Conservation (phyloP, 2,329 filamentous ascomycete genomes). For the Magnaporthiopsis incrustans region DNA sequence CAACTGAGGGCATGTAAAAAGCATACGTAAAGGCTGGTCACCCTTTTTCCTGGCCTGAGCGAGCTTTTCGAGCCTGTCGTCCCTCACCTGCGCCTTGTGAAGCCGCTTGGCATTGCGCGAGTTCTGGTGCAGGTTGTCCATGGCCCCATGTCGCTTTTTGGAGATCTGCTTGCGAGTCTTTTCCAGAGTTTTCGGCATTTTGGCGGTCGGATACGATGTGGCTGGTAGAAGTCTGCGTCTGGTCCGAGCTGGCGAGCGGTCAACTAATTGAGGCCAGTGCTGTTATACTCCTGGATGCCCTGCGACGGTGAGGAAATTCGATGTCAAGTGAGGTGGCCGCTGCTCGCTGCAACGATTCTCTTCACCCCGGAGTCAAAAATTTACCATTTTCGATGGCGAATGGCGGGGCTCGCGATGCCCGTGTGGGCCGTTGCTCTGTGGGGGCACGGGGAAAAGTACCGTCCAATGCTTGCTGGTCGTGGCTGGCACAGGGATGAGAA, state of each 20-base stretch:
- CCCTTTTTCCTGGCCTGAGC: slow-evolving; percentile 61
- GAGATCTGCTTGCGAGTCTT: slow-evolving; percentile 86
- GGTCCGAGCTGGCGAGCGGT: not conserved
- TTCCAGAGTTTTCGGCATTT: slow-evolving; percentile 67
- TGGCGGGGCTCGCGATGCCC: not conserved
- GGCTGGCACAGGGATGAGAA: not conserved
- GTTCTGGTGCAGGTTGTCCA: slow-evolving; percentile 74
- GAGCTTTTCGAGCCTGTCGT: slow-evolving; percentile 72
- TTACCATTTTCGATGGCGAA: not conserved
- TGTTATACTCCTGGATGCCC: no score
- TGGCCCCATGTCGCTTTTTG: slow-evolving; percentile 72
- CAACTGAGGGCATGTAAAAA: slow-evolving; percentile 13
- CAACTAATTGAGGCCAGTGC: not conserved
- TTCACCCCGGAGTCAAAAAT: not conserved
- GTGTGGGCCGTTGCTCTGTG: not conserved
- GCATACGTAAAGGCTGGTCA: slow-evolving; percentile 65
- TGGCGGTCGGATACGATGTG: slow-evolving; percentile 1
- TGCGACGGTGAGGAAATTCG: no score
- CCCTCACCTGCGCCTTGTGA: slow-evolving; percentile 69
- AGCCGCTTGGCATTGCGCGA: slow-evolving; percentile 79
- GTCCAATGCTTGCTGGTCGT: not conserved
- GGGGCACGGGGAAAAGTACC: not conserved
- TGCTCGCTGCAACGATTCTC: not conserved
- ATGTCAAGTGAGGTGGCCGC: not conserved
- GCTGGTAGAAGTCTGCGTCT: not conserved